Base-by-base conservation (phyloP, 306 rosid genomes). In the Myrica gale region DNA sequence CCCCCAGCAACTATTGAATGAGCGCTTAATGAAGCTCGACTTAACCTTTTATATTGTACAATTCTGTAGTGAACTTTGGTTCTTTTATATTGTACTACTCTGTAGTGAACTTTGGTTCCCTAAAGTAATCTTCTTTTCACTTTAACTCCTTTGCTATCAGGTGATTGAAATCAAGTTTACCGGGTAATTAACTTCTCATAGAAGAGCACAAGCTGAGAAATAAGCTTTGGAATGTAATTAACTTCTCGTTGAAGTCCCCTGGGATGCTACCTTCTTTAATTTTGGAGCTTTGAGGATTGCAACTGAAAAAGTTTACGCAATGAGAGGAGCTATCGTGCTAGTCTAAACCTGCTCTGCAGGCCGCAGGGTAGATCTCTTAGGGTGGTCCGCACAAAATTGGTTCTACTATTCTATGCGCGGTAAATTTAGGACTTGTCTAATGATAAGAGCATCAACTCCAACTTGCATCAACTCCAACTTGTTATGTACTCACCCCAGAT, bases 1-100 rank as follows among this genome's bases (percentile, higher is more conserved):
- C 68, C 74, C 66, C 76, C 63, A 61, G 56, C 9, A 9, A 19
- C 76, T 66, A 48, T 54, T 52, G 67, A 73, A 19, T 61, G 60
- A 73, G 26, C 72, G 45, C 69, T 69, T 52, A 19, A 69, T 77
- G 61, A 56, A 66, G n/a, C 7, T 46, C 11, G 10, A 37, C 9
- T 7, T 42, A 26, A 1, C 42, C 23, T 66, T 15, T 66, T 7
- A n/a, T 5, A 17, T n/a, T 7, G 21, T 17, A n/a, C 26, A 66
- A 42, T 21, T 66, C 4, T 41, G 7, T 17, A 66, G n/a, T 4
- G 46, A 9, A 66, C 26, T 41, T 66, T 9, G 23, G 15, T 41
- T 66, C 48, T 66, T 15, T 66, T 7, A n/a, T 5, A 17, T n/a
- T 7, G 21, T 17, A n/a, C 26, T 42, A 42, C 46, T 66, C 4